Evolutionary conservation across 148 eudicot species (phyloP).

Genomic region (Diospyros lotus): DNA sequence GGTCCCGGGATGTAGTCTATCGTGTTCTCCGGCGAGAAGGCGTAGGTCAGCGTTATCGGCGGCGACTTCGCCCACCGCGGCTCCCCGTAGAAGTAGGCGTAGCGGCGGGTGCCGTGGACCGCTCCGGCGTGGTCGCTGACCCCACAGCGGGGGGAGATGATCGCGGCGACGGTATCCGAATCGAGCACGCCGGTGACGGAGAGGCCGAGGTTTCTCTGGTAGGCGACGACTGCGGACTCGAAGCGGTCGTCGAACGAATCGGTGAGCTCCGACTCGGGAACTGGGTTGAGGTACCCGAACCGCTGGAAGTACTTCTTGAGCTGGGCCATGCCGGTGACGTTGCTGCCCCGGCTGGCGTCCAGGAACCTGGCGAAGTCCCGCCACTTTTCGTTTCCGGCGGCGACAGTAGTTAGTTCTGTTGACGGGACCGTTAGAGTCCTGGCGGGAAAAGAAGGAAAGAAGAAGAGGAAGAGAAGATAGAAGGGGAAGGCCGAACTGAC

Average conservation of each 20-base stretch:
- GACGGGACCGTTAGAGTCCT: slow-evolving; percentile 17
- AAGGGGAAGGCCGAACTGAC: slow-evolving; percentile 1
- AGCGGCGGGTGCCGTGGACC: slow-evolving; percentile 29
- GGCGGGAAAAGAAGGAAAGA: slow-evolving; percentile 33
- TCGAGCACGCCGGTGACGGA: slow-evolving; percentile 55
- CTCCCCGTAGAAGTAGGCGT: slow-evolving; percentile 35
- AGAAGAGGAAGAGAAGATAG: slow-evolving; percentile 6
- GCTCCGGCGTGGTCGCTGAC: slow-evolving; percentile 7
- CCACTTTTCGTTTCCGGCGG: slow-evolving; percentile 37
- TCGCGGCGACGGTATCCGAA: slow-evolving; percentile 27
- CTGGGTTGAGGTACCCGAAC: slow-evolving; percentile 56
- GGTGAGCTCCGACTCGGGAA: slow-evolving; percentile 23
- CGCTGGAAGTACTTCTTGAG: slow-evolving; percentile 58
- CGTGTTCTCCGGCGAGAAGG: slow-evolving; percentile 25
- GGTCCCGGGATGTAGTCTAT: slow-evolving; percentile 23
- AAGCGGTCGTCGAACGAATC: slow-evolving; percentile 44
- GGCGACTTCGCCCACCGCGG: slow-evolving; percentile 44
- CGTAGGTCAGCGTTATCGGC: slow-evolving; percentile 41
- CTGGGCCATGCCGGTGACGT: slow-evolving; percentile 43
- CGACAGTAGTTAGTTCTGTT: slow-evolving; percentile 22
- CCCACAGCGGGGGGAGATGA: slow-evolving; percentile 56
- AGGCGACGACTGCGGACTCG: slow-evolving; percentile 40
- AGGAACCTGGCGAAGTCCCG: slow-evolving; percentile 34
- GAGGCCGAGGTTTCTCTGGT: slow-evolving; percentile 52
- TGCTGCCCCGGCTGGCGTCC: slow-evolving; percentile 50